Percentiles rank a stretch among this genome's conserved stretches.
phyloP scores from a whole-genome alignment of 2,329 filamentous ascomycete genomes.

The Cladosporium sp. region DNA sequence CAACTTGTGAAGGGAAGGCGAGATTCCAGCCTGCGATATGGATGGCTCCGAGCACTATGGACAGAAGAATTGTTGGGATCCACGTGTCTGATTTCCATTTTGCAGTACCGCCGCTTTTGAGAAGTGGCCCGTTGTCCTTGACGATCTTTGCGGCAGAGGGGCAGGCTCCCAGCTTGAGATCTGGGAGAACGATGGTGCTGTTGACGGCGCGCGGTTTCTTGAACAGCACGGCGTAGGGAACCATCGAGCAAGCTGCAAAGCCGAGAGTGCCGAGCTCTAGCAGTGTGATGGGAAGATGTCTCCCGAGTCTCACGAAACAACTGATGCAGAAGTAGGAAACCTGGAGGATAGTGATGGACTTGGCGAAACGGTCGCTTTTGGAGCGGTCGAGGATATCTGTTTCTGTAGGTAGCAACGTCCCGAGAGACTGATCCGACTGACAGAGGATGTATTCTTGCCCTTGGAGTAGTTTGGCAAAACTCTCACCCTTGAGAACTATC shows the following conservation, averaged over 20 bases:
- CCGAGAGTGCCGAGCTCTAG: constrained; percentile 22
- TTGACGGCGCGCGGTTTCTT: constrained; percentile 19
- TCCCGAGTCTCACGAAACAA: constrained; percentile 8
- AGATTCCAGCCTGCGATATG: constrained; percentile 25
- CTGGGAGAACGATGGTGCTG: background rate
- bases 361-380: constrained; percentile 43
- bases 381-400: constrained; percentile 42
- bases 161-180: background rate
- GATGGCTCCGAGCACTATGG: constrained; percentile 20
- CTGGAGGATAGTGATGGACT: constrained; percentile 25
- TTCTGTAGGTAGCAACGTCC: constrained; percentile 5
- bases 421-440: background rate
- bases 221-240: constrained; percentile 17
- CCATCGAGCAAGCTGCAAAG: constrained; percentile 20
- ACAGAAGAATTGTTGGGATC: background rate
- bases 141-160: background rate
- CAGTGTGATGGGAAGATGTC: constrained; percentile 13
- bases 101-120: background rate
- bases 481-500: background rate
- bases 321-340: constrained; percentile 21
- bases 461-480: background rate
- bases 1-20: constrained; percentile 22
- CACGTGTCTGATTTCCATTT: background rate
- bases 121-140: background rate
- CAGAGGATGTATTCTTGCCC: background rate